Conservation (phyloP, 257 asterid genomes). For the Plantago major region DNA sequence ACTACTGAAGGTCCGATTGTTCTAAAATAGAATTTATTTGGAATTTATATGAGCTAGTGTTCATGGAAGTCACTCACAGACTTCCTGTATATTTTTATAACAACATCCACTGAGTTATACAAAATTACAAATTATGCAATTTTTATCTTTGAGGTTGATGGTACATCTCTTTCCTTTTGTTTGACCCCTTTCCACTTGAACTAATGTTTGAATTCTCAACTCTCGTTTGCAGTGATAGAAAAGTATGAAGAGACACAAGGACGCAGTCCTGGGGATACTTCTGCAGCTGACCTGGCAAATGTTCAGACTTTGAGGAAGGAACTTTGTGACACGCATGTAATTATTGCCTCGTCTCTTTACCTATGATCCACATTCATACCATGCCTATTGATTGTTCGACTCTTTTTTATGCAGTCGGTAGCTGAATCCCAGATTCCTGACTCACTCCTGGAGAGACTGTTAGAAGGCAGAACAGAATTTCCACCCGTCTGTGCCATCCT, state of each 20-base stretch:
- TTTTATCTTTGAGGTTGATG: neutral
- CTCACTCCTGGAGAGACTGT: conserved; percentile 63
- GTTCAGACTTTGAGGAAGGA: conserved; percentile 66
- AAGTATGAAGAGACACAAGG: conserved; percentile 75
- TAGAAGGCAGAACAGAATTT: conserved; percentile 64
- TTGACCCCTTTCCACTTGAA: neutral
- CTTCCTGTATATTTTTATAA: no score
- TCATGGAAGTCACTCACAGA: no score
- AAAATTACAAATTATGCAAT: neutral
- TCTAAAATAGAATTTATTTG: no score
- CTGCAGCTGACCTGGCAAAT: conserved; percentile 53
- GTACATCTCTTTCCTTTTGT: neutral
- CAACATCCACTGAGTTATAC: no score
- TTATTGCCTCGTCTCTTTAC: neutral
- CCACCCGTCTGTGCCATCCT: conserved; percentile 91
- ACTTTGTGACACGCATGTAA: conserved; percentile 70
- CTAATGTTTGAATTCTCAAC: neutral
- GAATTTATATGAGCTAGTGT: no score
- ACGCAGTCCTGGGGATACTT: conserved; percentile 68
- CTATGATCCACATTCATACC: conserved; percentile 3
- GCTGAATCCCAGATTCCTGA: conserved; percentile 76
- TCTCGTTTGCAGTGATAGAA: conserved; percentile 58
- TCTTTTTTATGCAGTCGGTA: conserved; percentile 42
- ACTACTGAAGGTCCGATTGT: neutral
- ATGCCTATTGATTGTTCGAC: conserved; percentile 4